Percentiles rank a stretch among this genome's conserved stretches.
Conservation (phyloP, 768 basidiomycete genomes). For the Mycena kentingensis region DNA sequence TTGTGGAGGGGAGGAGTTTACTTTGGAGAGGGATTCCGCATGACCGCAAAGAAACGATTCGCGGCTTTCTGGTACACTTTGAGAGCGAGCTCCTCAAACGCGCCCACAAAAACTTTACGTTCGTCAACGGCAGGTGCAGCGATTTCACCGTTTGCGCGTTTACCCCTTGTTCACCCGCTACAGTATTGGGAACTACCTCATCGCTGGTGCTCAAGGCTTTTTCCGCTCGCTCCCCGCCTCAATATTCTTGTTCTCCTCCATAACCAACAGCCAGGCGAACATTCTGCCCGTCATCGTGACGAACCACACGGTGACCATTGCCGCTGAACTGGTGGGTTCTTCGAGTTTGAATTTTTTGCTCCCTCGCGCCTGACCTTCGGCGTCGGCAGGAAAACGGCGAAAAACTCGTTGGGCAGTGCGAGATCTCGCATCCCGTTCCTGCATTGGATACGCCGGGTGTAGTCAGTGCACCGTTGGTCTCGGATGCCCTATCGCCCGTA, state of each 20-base stretch:
- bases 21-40: constrained; percentile 87
- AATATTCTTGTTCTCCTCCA: constrained; percentile 90
- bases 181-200: constrained; percentile 88
- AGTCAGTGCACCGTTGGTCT: constrained; percentile 34
- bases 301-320: constrained; percentile 94
- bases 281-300: constrained; percentile 92
- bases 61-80: constrained; percentile 92
- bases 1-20: constrained; percentile 81
- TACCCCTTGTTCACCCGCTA: no score
- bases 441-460: constrained; percentile 39
- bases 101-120: constrained; percentile 93
- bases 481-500: constrained; percentile 46
- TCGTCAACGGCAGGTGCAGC: constrained; percentile 79
- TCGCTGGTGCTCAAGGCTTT: constrained; percentile 86
- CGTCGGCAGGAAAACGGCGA: constrained; percentile 64
- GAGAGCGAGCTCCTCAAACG: constrained; percentile 85
- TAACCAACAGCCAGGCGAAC: constrained; percentile 82
- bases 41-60: constrained; percentile 88
- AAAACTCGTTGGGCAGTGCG: constrained; percentile 86
- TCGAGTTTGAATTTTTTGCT: constrained; percentile 9
- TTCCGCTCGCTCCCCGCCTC: constrained; percentile 92
- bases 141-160: neutral
- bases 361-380: constrained; percentile 4
- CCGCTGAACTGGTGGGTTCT: constrained; percentile 71
- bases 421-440: constrained; percentile 78